Percentiles rank a stretch among this genome's conserved stretches.
phyloP scores from a whole-genome alignment of 2,329 filamentous ascomycete species.

The Helotiales sp. region DNA sequence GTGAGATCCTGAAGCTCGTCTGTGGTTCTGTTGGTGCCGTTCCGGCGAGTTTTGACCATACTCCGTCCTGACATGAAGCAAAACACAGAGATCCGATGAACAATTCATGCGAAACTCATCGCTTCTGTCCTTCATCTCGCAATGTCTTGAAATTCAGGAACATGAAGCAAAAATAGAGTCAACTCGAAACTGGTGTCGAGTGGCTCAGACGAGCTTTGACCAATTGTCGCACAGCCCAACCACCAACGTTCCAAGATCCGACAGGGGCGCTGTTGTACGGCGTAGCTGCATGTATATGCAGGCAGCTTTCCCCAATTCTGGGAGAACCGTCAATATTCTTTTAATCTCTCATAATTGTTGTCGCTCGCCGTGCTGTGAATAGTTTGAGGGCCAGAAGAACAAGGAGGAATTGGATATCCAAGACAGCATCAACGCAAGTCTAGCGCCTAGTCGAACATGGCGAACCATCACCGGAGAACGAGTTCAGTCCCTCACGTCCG shows the following conservation, averaged over 20 bases:
- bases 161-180: slow-evolving; percentile 16
- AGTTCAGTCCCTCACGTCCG: slow-evolving; percentile 22
- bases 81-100: neutral
- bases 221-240: slow-evolving; percentile 11
- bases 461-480: slow-evolving; percentile 20
- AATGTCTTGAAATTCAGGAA: slow-evolving; percentile 8
- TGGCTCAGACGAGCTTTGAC: slow-evolving; percentile 6
- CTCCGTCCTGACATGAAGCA: neutral
- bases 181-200: slow-evolving; percentile 1
- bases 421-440: too few relatives aligned
- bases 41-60: neutral
- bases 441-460: slow-evolving; percentile 19
- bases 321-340: neutral
- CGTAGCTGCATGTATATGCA: slow-evolving; percentile 16
- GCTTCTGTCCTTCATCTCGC: neutral
- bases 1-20: slow-evolving; percentile 1
- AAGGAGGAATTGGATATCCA: too few relatives aligned
- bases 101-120: neutral
- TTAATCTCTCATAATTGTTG: neutral
- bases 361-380: neutral
- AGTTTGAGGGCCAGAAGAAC: too few relatives aligned
- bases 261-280: slow-evolving; percentile 6
- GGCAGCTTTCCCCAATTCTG: slow-evolving; percentile 6
- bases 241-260: too few relatives aligned
- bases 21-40: neutral